phyloP scores from a whole-genome alignment of 2,329 filamentous ascomycete species.

The Aspergillus quadrilineatus region DNA sequence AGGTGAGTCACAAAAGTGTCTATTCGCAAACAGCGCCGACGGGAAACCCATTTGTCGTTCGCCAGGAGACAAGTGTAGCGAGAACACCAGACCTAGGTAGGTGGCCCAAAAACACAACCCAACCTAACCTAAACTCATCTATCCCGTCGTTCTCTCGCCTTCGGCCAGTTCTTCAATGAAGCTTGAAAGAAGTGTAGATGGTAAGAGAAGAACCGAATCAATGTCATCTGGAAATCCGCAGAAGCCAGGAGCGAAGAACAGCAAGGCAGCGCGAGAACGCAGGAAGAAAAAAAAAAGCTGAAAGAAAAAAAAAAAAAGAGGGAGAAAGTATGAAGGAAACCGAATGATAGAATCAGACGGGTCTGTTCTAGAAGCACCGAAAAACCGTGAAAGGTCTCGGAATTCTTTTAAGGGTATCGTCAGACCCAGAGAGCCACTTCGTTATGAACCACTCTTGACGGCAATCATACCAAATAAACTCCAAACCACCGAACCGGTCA shows the following conservation, averaged over 20 bases:
- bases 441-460: conserved; percentile 16
- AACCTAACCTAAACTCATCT: neutral
- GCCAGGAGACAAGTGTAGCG: neutral
- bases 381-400: conserved; percentile 19
- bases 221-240: neutral
- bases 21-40: neutral
- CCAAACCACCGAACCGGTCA: conserved; percentile 32
- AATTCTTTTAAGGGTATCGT: conserved; percentile 14
- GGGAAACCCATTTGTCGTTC: neutral
- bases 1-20: neutral
- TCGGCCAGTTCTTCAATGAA: neutral
- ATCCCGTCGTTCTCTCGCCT: neutral
- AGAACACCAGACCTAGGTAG: neutral
- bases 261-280: neutral
- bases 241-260: neutral
- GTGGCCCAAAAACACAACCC: neutral
- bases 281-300: neutral
- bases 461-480: conserved; percentile 28
- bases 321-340: conserved; percentile 5
- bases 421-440: conserved; percentile 15
- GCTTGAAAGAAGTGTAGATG: neutral
- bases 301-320: no score
- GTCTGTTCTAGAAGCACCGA: conserved; percentile 7
- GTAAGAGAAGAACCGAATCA: neutral
- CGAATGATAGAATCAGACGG: conserved; percentile 7